phyloP scores from a whole-genome alignment of 208 protist species.

The Tritrichomonas musculus region DNA sequence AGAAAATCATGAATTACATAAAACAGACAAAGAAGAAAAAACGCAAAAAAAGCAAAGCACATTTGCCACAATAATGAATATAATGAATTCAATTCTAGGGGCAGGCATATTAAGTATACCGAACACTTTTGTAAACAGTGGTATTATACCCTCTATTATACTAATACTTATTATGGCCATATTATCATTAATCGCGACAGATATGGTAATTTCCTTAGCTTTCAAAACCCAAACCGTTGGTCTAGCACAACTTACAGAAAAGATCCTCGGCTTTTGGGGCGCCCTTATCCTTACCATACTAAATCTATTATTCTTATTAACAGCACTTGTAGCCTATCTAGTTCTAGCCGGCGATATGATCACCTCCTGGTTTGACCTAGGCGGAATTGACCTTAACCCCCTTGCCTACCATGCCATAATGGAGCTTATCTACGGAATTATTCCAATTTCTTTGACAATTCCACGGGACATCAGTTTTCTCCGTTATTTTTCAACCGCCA shows the following conservation, averaged over 20 bases:
- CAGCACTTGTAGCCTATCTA: neutral
- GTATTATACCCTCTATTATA: neutral
- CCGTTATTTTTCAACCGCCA: neutral
- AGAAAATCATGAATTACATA: too few species aligned
- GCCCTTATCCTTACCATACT: neutral
- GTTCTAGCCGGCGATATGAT: too few species aligned
- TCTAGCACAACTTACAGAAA: neutral
- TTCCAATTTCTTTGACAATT: constrained; percentile 5
- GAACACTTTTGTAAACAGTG: neutral
- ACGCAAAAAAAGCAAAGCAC: too few species aligned
- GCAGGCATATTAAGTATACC: neutral
- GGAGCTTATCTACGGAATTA: neutral
- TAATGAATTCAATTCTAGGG: neutral
- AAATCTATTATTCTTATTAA: neutral
- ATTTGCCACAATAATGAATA: neutral
- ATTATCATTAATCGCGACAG: neutral
- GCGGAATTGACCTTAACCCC: neutral
- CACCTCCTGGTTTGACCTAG: neutral
- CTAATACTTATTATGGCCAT: neutral
- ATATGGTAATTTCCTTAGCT: neutral
- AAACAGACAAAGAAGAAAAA: too few species aligned
- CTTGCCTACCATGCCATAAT: neutral
- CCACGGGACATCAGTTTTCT: neutral
- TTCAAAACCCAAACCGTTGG: neutral
- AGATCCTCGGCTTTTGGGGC: neutral